Evolutionary conservation across 352 stramenopile genomes (phyloP).

Genomic region (Globisporangium polare): DNA sequence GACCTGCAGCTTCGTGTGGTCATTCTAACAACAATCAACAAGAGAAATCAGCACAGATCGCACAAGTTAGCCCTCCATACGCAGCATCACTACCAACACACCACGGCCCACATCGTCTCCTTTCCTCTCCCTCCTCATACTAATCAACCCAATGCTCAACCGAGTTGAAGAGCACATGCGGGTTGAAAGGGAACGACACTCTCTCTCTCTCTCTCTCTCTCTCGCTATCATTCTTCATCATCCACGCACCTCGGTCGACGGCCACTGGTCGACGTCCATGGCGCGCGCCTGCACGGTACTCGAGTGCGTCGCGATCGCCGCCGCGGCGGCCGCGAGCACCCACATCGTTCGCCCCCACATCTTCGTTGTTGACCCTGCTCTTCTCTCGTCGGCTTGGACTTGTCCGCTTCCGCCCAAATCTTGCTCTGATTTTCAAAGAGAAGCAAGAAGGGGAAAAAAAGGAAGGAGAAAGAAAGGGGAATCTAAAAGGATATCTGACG

Average conservation of each 20-base stretch:
- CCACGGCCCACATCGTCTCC: not conserved
- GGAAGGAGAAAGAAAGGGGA: not conserved
- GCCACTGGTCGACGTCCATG: conserved; percentile 84
- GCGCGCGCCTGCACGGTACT: conserved; percentile 25
- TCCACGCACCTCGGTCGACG: conserved; percentile 63
- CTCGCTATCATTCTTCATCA: not conserved
- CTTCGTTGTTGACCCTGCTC: conserved; percentile 14
- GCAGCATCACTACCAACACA: not conserved
- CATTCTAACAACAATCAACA: conserved; percentile 37
- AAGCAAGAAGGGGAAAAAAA: conserved; percentile 6
- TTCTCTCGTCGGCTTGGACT: not conserved
- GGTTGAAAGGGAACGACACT: not conserved
- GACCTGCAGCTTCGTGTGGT: conserved; percentile 88
- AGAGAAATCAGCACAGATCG: conserved; percentile 9
- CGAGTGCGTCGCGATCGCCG: conserved; percentile 23
- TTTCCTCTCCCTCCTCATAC: not conserved
- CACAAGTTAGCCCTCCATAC: conserved; percentile 10
- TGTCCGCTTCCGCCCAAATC: conserved; percentile 7
- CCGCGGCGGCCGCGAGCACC: conserved; percentile 14
- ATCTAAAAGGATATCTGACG: not conserved
- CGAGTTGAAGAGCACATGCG: not conserved
- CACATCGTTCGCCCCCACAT: conserved; percentile 12
- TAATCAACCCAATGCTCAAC: conserved; percentile 6
- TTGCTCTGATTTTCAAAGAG: conserved; percentile 10
- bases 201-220: not conserved